Evolutionary conservation across 208 protist genomes (phyloP), one percentile per base, ranked within the genome.

Genomic region (Herpetomonas muscarum): DNA sequence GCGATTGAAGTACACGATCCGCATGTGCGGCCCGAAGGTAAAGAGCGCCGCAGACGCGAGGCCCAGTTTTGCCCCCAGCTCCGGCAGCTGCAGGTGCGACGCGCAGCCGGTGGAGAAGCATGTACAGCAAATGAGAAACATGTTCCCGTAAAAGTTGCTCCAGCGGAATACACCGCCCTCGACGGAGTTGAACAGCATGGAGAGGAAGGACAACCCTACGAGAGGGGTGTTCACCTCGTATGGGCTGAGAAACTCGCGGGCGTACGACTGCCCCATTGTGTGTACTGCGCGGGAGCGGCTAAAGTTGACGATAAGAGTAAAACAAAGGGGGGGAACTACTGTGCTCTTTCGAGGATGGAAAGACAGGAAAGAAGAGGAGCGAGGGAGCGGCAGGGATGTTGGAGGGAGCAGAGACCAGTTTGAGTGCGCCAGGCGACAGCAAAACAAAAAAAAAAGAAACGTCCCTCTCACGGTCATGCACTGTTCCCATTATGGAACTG

Each of bases 181-280:
- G n/a, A 90, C 74, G 42, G 66, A 79, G 70, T 93, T 93, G 60
- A 93, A 93, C 1, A 86, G 37, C 6, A 85, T 29, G 2, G 81
- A 89, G 28, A 70, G 28, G 5, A 49, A 54, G 54, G 71, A 82
- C 25, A 93, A 39, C 25, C 55, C 75, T 28, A 87, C 70, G 36
- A 93, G 58, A 13, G 86, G 86, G 3, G 79, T 86, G 65, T 93
- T 93, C 21, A 80, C 47, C 2, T 67, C 64, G 26, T 65, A 75
- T 0, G 64, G 69, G 49, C 60, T 51, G 50, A 85, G 60, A 64
- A 68, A 78, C 28, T 87, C 86, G 19, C 67, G 55, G 47, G 70
- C 71, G 9, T 67, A 71, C 30, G 32, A 67, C 4, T 42, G 58
- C 21, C 76, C 76, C 79, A 86, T 87, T 25, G 17, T 58, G 17